phyloP scores from a whole-genome alignment of 2,329 filamentous ascomycete species.

The Trichoderma citrinoviride region DNA sequence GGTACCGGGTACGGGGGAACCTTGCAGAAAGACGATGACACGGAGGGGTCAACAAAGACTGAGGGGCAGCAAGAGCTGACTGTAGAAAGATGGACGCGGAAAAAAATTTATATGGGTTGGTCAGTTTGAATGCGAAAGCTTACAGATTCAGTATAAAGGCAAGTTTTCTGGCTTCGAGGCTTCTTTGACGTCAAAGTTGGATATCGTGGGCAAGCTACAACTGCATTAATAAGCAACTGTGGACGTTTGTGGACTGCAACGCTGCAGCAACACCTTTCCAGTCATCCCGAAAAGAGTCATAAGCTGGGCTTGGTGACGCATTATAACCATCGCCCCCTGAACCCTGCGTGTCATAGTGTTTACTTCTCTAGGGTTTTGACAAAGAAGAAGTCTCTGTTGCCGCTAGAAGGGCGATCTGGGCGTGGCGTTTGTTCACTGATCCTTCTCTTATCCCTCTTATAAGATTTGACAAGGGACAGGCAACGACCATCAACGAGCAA shows the following conservation, averaged over 20 bases:
- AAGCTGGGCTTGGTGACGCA: not conserved
- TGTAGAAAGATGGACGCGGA: not conserved
- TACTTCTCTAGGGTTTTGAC: too few relatives aligned
- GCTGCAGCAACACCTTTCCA: not conserved
- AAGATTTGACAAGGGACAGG: not conserved
- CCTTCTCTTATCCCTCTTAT: not conserved
- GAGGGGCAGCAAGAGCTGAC: not conserved
- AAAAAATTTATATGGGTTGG: too few relatives aligned
- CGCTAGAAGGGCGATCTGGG: too few relatives aligned
- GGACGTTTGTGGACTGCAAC: not conserved
- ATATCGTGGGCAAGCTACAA: not conserved
- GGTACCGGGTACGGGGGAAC: not conserved
- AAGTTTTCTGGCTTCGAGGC: too few relatives aligned
- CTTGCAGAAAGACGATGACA: not conserved
- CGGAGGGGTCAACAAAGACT: slow-evolving; percentile 3
- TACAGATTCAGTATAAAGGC: too few relatives aligned
- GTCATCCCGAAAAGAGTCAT: slow-evolving; percentile 15
- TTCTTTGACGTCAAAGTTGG: not conserved
- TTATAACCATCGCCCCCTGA: not conserved
- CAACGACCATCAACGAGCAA: not conserved
- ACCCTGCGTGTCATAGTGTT: not conserved
- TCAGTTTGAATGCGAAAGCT: too few relatives aligned
- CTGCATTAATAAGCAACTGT: slow-evolving; percentile 15
- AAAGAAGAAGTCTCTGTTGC: not conserved
- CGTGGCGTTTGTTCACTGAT: too few relatives aligned